These are phyloP conservation scores for Ramaria sp. DNA, from an alignment of 768 basidiomycete genomes.

Conservation along the genomic window DNA sequence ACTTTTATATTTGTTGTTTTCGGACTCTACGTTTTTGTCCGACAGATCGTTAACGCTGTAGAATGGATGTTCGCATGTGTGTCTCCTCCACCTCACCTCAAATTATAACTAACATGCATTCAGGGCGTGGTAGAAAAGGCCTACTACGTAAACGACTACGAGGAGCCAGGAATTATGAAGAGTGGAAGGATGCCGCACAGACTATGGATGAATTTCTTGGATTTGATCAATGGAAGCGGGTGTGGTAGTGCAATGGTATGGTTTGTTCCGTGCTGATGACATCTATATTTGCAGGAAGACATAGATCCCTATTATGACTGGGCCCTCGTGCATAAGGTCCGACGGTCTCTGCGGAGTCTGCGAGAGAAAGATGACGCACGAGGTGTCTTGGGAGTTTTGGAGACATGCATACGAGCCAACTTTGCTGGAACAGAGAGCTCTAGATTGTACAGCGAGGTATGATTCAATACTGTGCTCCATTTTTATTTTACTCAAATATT, in stretches of 20 bases:
- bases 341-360: constrained; percentile 57
- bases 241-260: background rate
- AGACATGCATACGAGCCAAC: constrained; percentile 83
- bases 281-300: constrained; percentile 28
- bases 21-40: constrained; percentile 72
- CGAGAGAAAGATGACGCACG: constrained; percentile 73
- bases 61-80: constrained; percentile 88
- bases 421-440: constrained; percentile 86
- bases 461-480: constrained; percentile 12
- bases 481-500: constrained; percentile 8
- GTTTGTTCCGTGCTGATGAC: background rate
- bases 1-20: constrained; percentile 78
- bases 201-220: constrained; percentile 72
- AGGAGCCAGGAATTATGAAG: constrained; percentile 66
- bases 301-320: constrained; percentile 91
- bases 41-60: constrained; percentile 90
- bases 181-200: constrained; percentile 81
- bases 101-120: background rate
- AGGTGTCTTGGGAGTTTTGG: constrained; percentile 80
- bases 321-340: constrained; percentile 69
- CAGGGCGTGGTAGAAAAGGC: constrained; percentile 84
- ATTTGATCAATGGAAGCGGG: constrained; percentile 84
- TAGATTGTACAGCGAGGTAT: constrained; percentile 82
- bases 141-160: constrained; percentile 64
- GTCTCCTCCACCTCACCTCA: constrained; percentile 12